Base-by-base conservation (phyloP, 257 asterid genomes). In the Fraxinus quadrangulata region DNA sequence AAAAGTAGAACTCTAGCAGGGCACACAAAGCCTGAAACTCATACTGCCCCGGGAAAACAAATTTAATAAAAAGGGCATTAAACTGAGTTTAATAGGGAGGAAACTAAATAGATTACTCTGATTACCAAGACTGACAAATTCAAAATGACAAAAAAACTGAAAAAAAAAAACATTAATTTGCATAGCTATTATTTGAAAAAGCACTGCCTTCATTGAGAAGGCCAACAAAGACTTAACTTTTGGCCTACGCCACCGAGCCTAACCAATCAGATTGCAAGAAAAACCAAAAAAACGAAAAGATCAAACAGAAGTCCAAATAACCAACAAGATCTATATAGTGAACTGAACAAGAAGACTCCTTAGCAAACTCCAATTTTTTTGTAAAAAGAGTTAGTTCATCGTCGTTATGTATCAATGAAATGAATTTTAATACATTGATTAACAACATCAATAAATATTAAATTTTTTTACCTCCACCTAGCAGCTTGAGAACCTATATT, bases 191-290 rank as follows among this genome's bases (percentile, higher is more conserved):
- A 7, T 7, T 37, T 37, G 10, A 37, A 37, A 37, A 37, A 5
- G 42, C 42, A 37, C 61, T 73, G 74, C 30, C n/a, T 34, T 4
- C 51, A 47, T 33, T 10, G 67, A 66, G 21, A 68, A n/a, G 5
- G 10, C 39, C 13, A 79, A 21, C 49, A n/a, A 31, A 79, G 72
- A 72, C 39, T 42, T 13, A 66, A 6, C 14, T 21, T 51, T 51
- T 51, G 24, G 21, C 65, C 23, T 54, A 54, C 9, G 7, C 24
- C 24, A 54, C 11, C 24, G 26, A 19, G 24, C 23, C 23, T 17
- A 16, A 47, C 56, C 14, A 54, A 21, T 42, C 78, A 39, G 30
- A 77, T 31, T 14, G 36, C 74, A 59, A 28, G 9, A 78, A 71
- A n/a, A 21, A 71, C 36, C 65, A 40, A 56, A 40, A 26, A 70